Conservation (phyloP, 306 rosid species). For the Abrus pulchellus region DNA sequence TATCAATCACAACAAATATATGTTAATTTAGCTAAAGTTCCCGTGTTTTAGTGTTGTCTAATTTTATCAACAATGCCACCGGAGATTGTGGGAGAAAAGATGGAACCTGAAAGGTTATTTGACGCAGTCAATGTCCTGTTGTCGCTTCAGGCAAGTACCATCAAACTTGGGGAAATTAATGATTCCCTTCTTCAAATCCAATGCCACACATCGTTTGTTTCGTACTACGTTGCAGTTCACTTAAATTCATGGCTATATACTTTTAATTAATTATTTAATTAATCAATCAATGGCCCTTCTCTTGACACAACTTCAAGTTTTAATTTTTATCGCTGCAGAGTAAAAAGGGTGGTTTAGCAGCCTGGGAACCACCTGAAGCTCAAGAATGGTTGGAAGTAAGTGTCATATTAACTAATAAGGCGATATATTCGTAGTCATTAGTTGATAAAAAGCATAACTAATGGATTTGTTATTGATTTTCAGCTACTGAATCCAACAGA, state of each 20-base stretch:
- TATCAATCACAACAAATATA: neutral
- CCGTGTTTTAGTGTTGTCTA: constrained; percentile 67
- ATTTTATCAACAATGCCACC: constrained; percentile 66
- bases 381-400: constrained; percentile 79
- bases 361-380: constrained; percentile 76
- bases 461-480: neutral
- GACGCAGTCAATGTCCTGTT: constrained; percentile 74
- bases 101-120: constrained; percentile 62
- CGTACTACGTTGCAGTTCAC: neutral
- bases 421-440: neutral
- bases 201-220: neutral
- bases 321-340: constrained; percentile 52
- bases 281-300: neutral
- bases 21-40: neutral
- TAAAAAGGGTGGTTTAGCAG: constrained; percentile 79
- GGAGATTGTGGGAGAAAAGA: constrained; percentile 74
- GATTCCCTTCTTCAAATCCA: neutral
- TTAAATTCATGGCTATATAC: neutral
- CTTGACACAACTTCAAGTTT: neutral
- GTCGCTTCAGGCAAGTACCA: constrained; percentile 66
- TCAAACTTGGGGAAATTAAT: neutral
- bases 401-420: neutral
- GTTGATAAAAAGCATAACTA: neutral
- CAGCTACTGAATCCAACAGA: constrained; percentile 57
- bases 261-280: neutral